A percentile compares a stretch with the other conserved stretches of the same genome.
phyloP scores from a whole-genome alignment of 2,329 filamentous ascomycete species.

The Scedosporium apiospermum region DNA sequence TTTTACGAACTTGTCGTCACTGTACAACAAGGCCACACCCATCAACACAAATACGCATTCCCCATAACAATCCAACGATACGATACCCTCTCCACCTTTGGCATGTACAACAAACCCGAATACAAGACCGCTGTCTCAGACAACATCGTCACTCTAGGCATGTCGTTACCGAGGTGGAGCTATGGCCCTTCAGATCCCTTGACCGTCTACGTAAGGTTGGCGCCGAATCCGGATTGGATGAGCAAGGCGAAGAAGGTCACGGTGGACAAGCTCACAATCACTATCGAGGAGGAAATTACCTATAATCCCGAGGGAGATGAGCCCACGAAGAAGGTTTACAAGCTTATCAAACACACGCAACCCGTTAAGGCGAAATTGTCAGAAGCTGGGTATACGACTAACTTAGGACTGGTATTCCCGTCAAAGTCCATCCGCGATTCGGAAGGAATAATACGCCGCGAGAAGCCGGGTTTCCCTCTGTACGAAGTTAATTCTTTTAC shows the following conservation, averaged over 20 bases:
- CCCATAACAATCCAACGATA: constrained; percentile 87
- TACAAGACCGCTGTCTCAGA: constrained; percentile 77
- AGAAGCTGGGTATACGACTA: constrained; percentile 86
- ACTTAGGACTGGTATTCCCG: constrained; percentile 83
- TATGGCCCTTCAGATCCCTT: constrained; percentile 94
- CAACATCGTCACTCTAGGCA: constrained; percentile 83
- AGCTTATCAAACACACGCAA: constrained; percentile 75
- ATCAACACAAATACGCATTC: constrained; percentile 85
- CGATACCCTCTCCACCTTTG: constrained; percentile 94
- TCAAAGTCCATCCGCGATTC: constrained; percentile 78
- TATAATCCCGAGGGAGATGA: constrained; percentile 97
- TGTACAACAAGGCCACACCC: constrained; percentile 79
- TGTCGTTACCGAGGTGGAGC: constrained; percentile 89
- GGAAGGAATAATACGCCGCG: constrained; percentile 78
- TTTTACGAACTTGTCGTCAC: constrained; percentile 95
- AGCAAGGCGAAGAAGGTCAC: constrained; percentile 84
- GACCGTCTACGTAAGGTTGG: constrained; percentile 88
- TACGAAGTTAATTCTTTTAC: constrained; percentile 88
- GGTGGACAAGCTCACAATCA: constrained; percentile 86
- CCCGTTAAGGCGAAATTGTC: constrained; percentile 75
- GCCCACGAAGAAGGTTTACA: constrained; percentile 81
- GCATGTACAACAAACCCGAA: constrained; percentile 98
- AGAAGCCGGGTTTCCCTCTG: constrained; percentile 78
- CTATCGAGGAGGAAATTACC: constrained; percentile 96
- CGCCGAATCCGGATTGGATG: constrained; percentile 86